Base-by-base conservation (phyloP, 2,329 filamentous ascomycete species). In the Colletotrichum sp. region DNA sequence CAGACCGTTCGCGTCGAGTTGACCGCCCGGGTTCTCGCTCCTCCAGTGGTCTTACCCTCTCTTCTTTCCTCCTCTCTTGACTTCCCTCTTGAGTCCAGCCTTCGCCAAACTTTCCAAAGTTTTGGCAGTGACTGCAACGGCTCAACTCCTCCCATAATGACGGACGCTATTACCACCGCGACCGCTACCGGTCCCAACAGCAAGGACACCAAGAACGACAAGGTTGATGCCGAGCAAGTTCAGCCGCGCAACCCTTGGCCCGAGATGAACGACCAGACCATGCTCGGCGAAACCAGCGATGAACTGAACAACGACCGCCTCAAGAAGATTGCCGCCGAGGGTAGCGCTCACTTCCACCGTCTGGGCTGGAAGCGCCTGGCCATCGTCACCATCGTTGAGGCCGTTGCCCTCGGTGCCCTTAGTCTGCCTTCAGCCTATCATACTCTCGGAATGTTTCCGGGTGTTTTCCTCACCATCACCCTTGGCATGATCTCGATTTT, bases 311-410 rank as follows among this genome's bases (percentile, higher is more conserved):
- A 81, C 69, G 87, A 88, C 76, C 78, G 86, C 57, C 88, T 89
- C 81, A 86, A 87, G 81, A 85, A 88, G 78, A 89, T 87, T 79
- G 83, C 84, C 15, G 84, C 84, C 3, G 80, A 87, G 78, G 89
- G 88, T 72, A 84, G 64, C 30, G 87, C 87, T 19, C 86, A 88
- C 71, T 91, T 91, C 81, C 83, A 89, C 77, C 87, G 88, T 57
- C 85, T 91, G n/a, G 89, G 89, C 66, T 91, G 89, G 89, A 91
- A 90, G 81, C 88, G 89, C 27, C 85, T 91, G 44, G 90, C 89
- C 2, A 83, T 91, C 15, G 86, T 91, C 25, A 85, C 90, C 75
- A 89, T 91, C 75, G 89, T 91, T 79, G 89, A 90, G 82, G 89
- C 89, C 68, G 89, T 91, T 75, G 89, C 89, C 6, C 88, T 91